Evolutionary conservation across 169 alveolate genomes (phyloP).

Genomic region (Eimeria praecox): DNA sequence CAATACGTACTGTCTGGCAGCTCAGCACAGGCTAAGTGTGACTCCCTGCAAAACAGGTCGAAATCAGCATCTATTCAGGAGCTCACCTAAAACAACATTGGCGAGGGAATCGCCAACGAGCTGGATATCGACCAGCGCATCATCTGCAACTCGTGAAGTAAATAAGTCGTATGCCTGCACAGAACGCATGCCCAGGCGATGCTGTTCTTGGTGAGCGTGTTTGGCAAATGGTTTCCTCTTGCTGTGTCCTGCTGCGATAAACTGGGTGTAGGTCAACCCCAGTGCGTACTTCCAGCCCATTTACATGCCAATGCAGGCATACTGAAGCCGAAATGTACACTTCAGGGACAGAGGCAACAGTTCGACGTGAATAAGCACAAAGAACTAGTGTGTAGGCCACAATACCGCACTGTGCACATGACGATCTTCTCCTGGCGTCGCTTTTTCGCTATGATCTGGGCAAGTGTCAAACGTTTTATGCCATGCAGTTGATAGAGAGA

Average conservation of each 20-base stretch:
- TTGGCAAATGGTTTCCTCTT: neutral
- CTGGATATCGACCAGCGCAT: constrained; percentile 78
- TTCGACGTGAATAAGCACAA: neutral
- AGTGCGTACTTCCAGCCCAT: neutral
- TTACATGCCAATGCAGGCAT: neutral
- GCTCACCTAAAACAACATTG: constrained; percentile 81
- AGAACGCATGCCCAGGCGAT: neutral
- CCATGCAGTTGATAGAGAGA: constrained; percentile 63
- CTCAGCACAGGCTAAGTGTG: neutral
- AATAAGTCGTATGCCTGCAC: constrained; percentile 80
- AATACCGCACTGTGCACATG: constrained; percentile 69
- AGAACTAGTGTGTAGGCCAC: neutral
- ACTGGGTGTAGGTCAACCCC: neutral
- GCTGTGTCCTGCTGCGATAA: neutral
- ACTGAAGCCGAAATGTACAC: neutral
- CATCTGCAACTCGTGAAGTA: constrained; percentile 71
- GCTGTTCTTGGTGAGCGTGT: neutral
- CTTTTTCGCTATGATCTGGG: constrained; percentile 41
- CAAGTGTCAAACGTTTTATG: constrained; percentile 51
- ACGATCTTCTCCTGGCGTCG: constrained; percentile 66
- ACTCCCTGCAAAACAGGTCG: neutral
- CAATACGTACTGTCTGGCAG: neutral
- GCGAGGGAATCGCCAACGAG: constrained; percentile 84
- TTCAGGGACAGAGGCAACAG: neutral
- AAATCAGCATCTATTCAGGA: neutral